Evolutionary conservation across 345 rosid genomes (phyloP), one percentile per base, ranked within the genome.

Genomic region (Brassica juncea): DNA sequence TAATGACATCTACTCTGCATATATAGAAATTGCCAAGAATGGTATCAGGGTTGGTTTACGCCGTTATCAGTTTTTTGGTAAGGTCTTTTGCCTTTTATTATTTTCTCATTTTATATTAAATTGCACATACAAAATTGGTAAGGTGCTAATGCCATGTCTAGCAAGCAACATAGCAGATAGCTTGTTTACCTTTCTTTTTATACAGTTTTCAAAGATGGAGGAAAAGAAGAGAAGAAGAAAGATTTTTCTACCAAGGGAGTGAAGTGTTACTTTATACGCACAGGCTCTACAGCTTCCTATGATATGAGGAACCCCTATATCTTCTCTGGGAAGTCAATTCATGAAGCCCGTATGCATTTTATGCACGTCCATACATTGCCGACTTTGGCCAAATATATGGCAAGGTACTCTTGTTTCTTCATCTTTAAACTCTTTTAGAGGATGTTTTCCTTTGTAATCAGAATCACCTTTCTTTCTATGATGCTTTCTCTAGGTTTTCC

Each of bases 191-290:
- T 32, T 77, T 78, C 67, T 65, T 2, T 30, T 57, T 74, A 55
- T 77, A 75, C 88, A 94, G 98, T 90, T 71, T 94, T 87, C 57
- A 92, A 94, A 77, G 96, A 92, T 84, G 93, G 96, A 23, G 90
- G 93, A 32, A 94, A 88, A 77, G 88, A 78, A 64, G 94, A 85
- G 57, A 94, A 82, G 82, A 90, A 80, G 77, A 94, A 87, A 72
- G 88, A 86, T 66, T 82, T 84, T 14, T 85, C 84, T 5, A 32
- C 84, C 2, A 89, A 89, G 44, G 37, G 87, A 0, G 89, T 92
- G 8, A 92, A 66, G 72, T 89, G 98, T 72, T 86, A 78, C 49
- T 94, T 94, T 81, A 86, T 92, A 63, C 80, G 90, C 64, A 71
- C 86, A 19, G 91, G 87, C 76, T 89, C 91, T 32, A 32, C 78